Evolutionary conservation across 768 basidiomycete genomes (phyloP).

Genomic region (Lactarius akahatsu): DNA sequence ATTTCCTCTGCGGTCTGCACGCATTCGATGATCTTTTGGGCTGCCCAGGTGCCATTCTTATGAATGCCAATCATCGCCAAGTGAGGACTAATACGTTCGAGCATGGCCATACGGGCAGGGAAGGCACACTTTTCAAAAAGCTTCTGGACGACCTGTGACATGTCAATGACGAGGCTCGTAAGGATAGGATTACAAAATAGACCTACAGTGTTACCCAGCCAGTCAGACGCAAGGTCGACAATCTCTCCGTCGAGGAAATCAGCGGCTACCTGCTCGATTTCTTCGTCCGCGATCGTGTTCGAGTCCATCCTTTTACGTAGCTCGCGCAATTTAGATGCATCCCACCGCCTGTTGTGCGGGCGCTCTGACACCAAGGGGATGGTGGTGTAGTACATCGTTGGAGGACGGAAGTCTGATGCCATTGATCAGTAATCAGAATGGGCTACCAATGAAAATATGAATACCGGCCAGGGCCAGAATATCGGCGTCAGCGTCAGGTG

Average conservation of each 20-base stretch:
- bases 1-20: constrained; percentile 87
- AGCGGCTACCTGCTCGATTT: constrained; percentile 85
- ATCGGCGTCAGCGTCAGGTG: constrained; percentile 77
- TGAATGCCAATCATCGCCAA: constrained; percentile 98
- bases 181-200: neutral
- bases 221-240: constrained; percentile 93
- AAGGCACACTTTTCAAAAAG: constrained; percentile 88
- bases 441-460: neutral
- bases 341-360: constrained; percentile 84
- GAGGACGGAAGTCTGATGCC: constrained; percentile 78
- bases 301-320: constrained; percentile 92
- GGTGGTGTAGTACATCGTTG: constrained; percentile 94
- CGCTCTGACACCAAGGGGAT: constrained; percentile 90
- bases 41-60: constrained; percentile 99
- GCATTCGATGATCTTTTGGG: constrained; percentile 98
- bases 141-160: constrained; percentile 84
- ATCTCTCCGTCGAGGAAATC: constrained; percentile 95
- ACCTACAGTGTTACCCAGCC: constrained; percentile 93
- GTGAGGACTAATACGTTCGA: constrained; percentile 91
- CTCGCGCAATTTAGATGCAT: constrained; percentile 90
- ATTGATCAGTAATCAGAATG: neutral
- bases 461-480: constrained; percentile 82
- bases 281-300: constrained; percentile 77
- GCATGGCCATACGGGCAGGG: constrained; percentile 78
- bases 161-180: constrained; percentile 10